phyloP scores from a whole-genome alignment of 2,329 filamentous ascomycete genomes.

The Hymenoscyphus albidus region DNA sequence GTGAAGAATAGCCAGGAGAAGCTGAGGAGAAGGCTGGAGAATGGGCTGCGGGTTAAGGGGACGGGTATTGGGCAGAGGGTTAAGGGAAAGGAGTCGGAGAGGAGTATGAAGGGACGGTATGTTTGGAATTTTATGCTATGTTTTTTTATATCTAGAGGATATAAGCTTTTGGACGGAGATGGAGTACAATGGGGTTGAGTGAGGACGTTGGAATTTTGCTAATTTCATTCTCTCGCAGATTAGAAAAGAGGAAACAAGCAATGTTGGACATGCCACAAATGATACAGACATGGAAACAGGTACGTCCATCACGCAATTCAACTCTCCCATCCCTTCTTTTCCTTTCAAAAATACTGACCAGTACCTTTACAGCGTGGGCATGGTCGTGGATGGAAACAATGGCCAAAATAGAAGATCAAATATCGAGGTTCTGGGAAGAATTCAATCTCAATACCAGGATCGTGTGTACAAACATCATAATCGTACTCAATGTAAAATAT shows the following conservation, averaged over 20 bases:
- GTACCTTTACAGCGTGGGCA: conserved; percentile 55
- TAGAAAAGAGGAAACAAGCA: conserved; percentile 85
- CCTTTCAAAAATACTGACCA: conserved; percentile 21
- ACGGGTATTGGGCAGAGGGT: conserved; percentile 89
- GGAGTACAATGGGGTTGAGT: no score
- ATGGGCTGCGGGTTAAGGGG: conserved; percentile 81
- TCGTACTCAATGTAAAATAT: conserved; percentile 15
- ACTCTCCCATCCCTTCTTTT: not conserved
- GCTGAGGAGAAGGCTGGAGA: conserved; percentile 69
- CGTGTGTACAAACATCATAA: conserved; percentile 28
- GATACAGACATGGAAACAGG: conserved; percentile 90
- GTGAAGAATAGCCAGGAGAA: conserved; percentile 70
- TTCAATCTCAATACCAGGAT: not conserved
- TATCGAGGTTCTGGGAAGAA: conserved; percentile 7
- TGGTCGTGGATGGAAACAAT: conserved; percentile 71
- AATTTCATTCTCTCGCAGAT: conserved; percentile 42
- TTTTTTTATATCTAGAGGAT: no score
- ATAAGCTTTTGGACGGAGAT: not conserved
- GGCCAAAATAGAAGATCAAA: conserved; percentile 49
- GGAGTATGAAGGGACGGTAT: conserved; percentile 72
- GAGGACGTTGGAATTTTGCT: conserved; percentile 30
- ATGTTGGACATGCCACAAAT: conserved; percentile 94
- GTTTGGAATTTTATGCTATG: conserved; percentile 33
- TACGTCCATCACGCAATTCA: conserved; percentile 42
- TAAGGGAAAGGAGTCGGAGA: conserved; percentile 93